Percentiles rank a stretch among this genome's conserved stretches.
These are phyloP conservation scores for Fagopyrum homotropicum DNA, from an alignment of 148 eudicot genomes.

Conservation along the genomic window DNA sequence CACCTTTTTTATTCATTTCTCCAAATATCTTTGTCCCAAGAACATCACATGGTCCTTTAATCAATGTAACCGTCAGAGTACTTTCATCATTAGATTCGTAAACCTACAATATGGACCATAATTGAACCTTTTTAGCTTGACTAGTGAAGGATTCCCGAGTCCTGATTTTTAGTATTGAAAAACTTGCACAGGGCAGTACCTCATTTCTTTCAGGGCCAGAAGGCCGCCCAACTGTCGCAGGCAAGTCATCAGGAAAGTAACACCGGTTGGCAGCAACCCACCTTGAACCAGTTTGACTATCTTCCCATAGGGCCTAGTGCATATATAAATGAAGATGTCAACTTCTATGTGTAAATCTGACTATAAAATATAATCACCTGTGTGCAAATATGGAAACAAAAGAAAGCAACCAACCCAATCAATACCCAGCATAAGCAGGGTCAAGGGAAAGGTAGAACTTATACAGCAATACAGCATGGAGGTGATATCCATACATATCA, in stretches of 20 bases:
- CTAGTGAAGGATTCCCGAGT: not conserved
- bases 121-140: slow-evolving; percentile 3
- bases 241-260: slow-evolving; percentile 88
- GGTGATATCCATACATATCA: no score
- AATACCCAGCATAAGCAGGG: not conserved
- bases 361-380: not conserved
- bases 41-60: slow-evolving; percentile 78
- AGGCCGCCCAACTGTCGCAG: slow-evolving; percentile 80
- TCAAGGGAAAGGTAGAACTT: not conserved
- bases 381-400: not conserved
- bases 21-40: slow-evolving; percentile 58
- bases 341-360: not conserved
- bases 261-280: slow-evolving; percentile 59
- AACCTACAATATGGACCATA: slow-evolving; percentile 36
- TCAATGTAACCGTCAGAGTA: slow-evolving; percentile 48
- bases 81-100: slow-evolving; percentile 69
- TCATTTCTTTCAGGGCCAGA: slow-evolving; percentile 78
- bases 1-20: slow-evolving; percentile 42
- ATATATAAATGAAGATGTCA: slow-evolving; percentile 7
- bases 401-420: not conserved
- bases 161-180: not conserved
- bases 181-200: slow-evolving; percentile 26
- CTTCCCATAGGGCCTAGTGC: slow-evolving; percentile 94
- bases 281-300: slow-evolving; percentile 46
- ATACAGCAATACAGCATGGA: no score